These are phyloP conservation scores for Dorcoceras hygrometricum DNA, from an alignment of 257 asterid species.

Conservation along the genomic window DNA sequence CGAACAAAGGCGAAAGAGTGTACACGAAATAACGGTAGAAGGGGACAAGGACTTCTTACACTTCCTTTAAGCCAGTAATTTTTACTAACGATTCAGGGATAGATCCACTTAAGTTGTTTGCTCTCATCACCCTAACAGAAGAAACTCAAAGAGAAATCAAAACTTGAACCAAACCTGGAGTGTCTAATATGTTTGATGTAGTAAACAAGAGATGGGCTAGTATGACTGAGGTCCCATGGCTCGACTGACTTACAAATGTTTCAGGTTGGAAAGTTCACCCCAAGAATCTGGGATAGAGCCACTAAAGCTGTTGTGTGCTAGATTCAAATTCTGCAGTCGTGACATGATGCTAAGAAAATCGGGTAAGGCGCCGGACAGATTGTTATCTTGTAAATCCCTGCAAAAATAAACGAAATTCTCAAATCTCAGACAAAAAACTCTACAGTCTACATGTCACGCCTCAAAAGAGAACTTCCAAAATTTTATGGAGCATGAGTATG, in stretches of 20 bases:
- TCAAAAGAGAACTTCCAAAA: neutral
- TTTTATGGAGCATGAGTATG: neutral
- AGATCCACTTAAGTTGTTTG: constrained; percentile 55
- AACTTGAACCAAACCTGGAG: neutral
- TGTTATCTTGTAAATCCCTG: constrained; percentile 79
- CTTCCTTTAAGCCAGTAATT: constrained; percentile 49
- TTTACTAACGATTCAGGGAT: constrained; percentile 57
- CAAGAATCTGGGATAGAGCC: constrained; percentile 77
- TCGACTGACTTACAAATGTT: constrained; percentile 50
- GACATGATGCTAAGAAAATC: constrained; percentile 57
- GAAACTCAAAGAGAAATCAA: neutral
- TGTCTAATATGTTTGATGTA: neutral
- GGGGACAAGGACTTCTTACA: constrained; percentile 40
- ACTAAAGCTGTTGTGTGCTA: constrained; percentile 59
- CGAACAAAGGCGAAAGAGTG: neutral
- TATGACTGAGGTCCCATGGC: neutral
- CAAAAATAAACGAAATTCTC: constrained; percentile 5
- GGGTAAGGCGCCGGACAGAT: constrained; percentile 62
- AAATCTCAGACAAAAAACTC: neutral
- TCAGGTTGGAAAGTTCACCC: constrained; percentile 65
- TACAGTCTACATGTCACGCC: neutral
- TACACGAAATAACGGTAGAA: neutral
- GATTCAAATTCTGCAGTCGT: constrained; percentile 60
- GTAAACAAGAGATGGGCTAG: neutral
- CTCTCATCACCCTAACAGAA: constrained; percentile 50